phyloP scores from a whole-genome alignment of 768 basidiomycete species.

The Boletus coccyginus region DNA sequence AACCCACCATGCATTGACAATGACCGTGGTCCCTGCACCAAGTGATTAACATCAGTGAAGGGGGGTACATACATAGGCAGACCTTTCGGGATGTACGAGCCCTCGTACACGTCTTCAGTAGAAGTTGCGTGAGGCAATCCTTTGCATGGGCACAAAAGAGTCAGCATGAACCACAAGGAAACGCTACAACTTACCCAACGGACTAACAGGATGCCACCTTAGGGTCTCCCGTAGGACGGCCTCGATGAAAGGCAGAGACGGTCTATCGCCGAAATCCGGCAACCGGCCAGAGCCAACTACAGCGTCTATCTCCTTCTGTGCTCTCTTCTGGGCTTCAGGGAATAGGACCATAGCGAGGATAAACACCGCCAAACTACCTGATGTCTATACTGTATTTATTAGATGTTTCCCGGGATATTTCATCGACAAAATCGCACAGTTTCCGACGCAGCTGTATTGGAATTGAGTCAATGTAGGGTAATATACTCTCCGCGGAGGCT shows the following conservation, averaged over 20 bases:
- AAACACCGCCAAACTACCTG: slow-evolving; percentile 18
- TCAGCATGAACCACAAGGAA: not conserved
- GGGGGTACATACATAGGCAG: not conserved
- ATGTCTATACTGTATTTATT: slow-evolving; percentile 14
- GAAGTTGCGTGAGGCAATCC: slow-evolving; percentile 22
- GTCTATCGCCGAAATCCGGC: slow-evolving; percentile 22
- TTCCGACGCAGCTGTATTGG: slow-evolving; percentile 23
- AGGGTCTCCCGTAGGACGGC: slow-evolving; percentile 22
- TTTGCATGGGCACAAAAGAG: not conserved
- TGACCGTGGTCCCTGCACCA: slow-evolving; percentile 16
- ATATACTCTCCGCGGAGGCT: not conserved
- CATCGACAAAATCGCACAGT: slow-evolving; percentile 17
- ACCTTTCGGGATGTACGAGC: slow-evolving; percentile 26
- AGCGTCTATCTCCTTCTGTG: slow-evolving; percentile 24
- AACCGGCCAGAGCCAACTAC: slow-evolving; percentile 20
- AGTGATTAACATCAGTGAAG: not conserved
- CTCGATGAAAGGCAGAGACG: slow-evolving; percentile 25
- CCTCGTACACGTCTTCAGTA: slow-evolving; percentile 23
- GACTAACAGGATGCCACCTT: slow-evolving; percentile 23
- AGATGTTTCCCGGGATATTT: not conserved
- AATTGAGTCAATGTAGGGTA: not conserved
- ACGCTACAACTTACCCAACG: slow-evolving; percentile 18
- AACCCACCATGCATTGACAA: slow-evolving; percentile 25
- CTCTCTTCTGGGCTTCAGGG: slow-evolving; percentile 22
- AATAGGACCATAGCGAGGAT: slow-evolving; percentile 29